phyloP scores from a whole-genome alignment of 2,329 filamentous ascomycete species.

The Epichloe brachyelytri region DNA sequence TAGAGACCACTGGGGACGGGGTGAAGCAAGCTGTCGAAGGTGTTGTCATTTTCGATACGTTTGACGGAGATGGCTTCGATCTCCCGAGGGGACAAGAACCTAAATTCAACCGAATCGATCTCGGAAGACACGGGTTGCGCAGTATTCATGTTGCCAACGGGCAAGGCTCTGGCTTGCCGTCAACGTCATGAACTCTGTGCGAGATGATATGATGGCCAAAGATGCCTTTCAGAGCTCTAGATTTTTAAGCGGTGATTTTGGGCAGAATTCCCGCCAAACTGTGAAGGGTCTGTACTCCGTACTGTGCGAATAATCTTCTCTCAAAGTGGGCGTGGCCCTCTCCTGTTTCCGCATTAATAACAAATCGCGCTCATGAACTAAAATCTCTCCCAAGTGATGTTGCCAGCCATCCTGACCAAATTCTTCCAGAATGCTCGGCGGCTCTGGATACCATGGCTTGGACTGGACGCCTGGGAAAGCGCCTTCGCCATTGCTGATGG shows the following conservation, averaged over 20 bases:
- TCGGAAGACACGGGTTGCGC: constrained; percentile 72
- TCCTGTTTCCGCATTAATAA: too few relatives aligned
- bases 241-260: background rate
- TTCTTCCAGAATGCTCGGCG: too few relatives aligned
- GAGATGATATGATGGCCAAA: background rate
- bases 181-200: background rate
- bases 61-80: constrained; percentile 86
- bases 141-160: constrained; percentile 43
- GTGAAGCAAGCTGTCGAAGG: constrained; percentile 86
- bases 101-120: constrained; percentile 81
- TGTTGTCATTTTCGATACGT: constrained; percentile 81
- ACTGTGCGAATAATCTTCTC: too few relatives aligned
- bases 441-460: too few relatives aligned
- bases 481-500: too few relatives aligned
- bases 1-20: constrained; percentile 86
- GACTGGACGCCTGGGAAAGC: too few relatives aligned
- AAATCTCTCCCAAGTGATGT: too few relatives aligned
- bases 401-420: too few relatives aligned
- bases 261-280: background rate
- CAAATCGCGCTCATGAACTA: too few relatives aligned
- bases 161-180: constrained; percentile 1
- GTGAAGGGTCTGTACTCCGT: too few relatives aligned
- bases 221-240: background rate
- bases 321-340: too few relatives aligned
- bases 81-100: constrained; percentile 68